Evolutionary conservation across 2,329 filamentous ascomycete genomes (phyloP).

Genomic region (Plectosphaerella sp.): DNA sequence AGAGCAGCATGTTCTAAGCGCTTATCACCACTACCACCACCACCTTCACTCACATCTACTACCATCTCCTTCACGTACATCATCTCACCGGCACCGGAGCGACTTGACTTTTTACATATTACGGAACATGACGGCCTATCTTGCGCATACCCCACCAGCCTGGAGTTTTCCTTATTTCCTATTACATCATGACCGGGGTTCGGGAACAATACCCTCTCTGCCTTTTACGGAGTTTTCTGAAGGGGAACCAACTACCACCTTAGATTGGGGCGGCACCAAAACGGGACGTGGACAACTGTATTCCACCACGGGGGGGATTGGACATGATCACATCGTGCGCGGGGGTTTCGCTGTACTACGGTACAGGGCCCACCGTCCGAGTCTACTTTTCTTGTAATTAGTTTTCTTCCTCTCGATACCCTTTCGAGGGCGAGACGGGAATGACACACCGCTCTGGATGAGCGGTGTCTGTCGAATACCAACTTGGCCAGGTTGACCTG

Average conservation of each 20-base stretch:
- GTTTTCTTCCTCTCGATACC: background rate
- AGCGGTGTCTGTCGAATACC: too few species aligned
- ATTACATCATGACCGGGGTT: too few species aligned
- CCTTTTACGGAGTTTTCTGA: background rate
- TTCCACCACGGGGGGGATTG: background rate
- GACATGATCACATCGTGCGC: background rate
- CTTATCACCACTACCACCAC: background rate
- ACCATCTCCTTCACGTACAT: background rate
- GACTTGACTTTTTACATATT: background rate
- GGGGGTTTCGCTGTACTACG: background rate
- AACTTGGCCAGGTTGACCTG: too few species aligned
- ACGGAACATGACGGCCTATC: background rate
- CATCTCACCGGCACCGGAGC: background rate
- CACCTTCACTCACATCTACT: background rate
- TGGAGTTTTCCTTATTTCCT: background rate
- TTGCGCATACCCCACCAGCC: background rate
- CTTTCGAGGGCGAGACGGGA: background rate
- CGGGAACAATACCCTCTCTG: background rate
- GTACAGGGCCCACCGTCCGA: background rate
- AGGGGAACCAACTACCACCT: background rate
- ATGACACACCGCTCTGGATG: background rate
- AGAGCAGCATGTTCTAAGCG: conserved; percentile 12
- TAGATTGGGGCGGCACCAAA: background rate
- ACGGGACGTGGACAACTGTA: background rate
- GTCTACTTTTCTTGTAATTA: conserved; percentile 1